Evolutionary conservation across 768 basidiomycete species (phyloP).

Genomic region (Boletus eberwhitei): DNA sequence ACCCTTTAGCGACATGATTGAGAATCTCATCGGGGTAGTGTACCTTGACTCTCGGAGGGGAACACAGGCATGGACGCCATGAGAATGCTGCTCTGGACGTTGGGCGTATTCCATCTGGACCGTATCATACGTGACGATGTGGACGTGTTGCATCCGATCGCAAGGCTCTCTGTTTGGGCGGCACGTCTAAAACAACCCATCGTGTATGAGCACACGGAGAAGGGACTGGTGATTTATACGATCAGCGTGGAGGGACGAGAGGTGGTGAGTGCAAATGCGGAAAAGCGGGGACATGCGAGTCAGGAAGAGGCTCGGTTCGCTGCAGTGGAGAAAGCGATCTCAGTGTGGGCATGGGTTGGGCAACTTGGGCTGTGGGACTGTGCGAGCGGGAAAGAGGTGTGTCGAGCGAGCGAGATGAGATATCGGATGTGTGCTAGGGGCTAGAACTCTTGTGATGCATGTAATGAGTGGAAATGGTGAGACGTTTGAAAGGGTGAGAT

Average conservation of each 20-base stretch:
- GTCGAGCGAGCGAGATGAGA: no score
- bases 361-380: no score
- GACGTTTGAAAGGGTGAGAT: no score
- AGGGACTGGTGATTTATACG: conserved; percentile 48
- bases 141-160: conserved; percentile 74
- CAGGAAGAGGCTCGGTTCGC: conserved; percentile 63
- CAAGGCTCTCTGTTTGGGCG: conserved; percentile 62
- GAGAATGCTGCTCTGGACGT: conserved; percentile 42
- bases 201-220: conserved; percentile 41
- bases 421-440: no score
- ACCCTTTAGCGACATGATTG: conserved; percentile 76
- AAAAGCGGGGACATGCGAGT: conserved; percentile 53
- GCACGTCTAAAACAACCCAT: conserved; percentile 43
- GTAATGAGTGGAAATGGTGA: no score
- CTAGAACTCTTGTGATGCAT: no score
- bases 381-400: no score
- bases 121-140: conserved; percentile 62
- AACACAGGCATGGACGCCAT: conserved; percentile 52
- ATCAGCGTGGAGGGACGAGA: conserved; percentile 47
- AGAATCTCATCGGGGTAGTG: conserved; percentile 73
- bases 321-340: conserved; percentile 62
- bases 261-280: conserved; percentile 32
- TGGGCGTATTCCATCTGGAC: conserved; percentile 63
- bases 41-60: conserved; percentile 66
- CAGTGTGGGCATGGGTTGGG: no score